Evolutionary conservation across 805 yeast genomes (phyloP), one percentile per base, ranked within the genome.

Genomic region (Wickerhamomyces tratensis): DNA sequence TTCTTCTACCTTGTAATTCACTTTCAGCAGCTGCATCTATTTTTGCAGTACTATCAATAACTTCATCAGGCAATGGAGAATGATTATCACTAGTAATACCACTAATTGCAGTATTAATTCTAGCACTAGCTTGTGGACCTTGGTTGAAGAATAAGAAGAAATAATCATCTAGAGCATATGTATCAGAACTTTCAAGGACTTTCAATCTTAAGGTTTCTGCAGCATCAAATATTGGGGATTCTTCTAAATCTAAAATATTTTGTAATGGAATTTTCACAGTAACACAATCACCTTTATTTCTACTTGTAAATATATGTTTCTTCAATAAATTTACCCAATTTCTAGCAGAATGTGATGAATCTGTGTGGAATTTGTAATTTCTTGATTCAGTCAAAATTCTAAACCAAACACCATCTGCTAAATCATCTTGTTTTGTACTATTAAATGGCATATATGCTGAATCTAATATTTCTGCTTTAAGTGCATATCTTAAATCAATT

Each of bases 271-370:
- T 76, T 50, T 84, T 83, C 15, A 89, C 67, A 20, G 84, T 74
- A 12, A 86, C 93, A 46, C 81, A 80, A 50, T 81, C 81, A 12
- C 80, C 81, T 25, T 72, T 67, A 57, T 86, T 84, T 42, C 83
- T 71, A 36, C 82, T 72, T 1, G 88, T 71, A 61, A 91, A 91
- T 2, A 86, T 77, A 41, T 82, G 81, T 52, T 84, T 86, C 49
- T 83, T 85, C 37, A 91, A 61, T 9, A 72, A 64, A 41, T 80
- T 78, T 38, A 76, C 80, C 98, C 98, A 91, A 14, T 80, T 74
- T 45, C 84, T 71, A 0, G 97, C 97, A 7, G 81, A 65, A 46
- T 71, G 77, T 13, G 74, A 62, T 25, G 82, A 78, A 53, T 89
- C 96, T 2, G 94, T 84, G 47, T 74, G 72, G 50, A 89, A 83